Evolutionary conservation across 2,329 filamentous ascomycete genomes (phyloP).

Genomic region (Botryotinia globosa): DNA sequence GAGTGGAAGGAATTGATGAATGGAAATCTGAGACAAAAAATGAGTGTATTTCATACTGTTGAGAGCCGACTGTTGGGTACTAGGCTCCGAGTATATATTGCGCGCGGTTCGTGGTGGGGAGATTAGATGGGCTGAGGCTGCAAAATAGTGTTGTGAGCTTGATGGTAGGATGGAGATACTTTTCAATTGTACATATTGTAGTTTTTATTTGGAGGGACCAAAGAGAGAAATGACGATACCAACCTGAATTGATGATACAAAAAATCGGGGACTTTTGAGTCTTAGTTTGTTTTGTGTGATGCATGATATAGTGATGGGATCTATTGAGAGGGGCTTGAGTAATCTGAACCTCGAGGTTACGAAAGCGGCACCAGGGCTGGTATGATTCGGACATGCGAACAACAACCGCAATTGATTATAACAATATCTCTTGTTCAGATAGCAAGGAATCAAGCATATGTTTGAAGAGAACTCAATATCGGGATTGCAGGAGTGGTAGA

Average conservation of each 20-base stretch:
- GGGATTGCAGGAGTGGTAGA: neutral
- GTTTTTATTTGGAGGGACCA: neutral
- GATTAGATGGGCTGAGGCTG: neutral
- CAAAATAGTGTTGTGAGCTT: neutral
- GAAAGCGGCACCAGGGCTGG: neutral
- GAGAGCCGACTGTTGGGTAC: conserved; percentile 9
- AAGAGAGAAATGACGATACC: neutral
- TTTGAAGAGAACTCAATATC: neutral
- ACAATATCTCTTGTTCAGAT: neutral
- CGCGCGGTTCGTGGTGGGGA: neutral
- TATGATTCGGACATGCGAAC: neutral
- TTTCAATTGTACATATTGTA: conserved; percentile 8
- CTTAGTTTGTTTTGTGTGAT: neutral
- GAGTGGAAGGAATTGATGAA: neutral
- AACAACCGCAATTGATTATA: neutral
- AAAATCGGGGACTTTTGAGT: neutral
- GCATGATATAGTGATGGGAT: neutral
- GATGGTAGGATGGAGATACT: neutral
- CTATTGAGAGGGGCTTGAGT: neutral
- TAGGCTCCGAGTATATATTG: conserved; percentile 12
- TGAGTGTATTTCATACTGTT: conserved; percentile 4
- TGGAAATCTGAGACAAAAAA: conserved; percentile 4
- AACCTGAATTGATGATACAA: neutral
- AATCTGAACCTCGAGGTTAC: neutral
- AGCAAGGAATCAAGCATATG: neutral